phyloP scores from a whole-genome alignment of 306 rosid species.

The Abrus precatorius region DNA sequence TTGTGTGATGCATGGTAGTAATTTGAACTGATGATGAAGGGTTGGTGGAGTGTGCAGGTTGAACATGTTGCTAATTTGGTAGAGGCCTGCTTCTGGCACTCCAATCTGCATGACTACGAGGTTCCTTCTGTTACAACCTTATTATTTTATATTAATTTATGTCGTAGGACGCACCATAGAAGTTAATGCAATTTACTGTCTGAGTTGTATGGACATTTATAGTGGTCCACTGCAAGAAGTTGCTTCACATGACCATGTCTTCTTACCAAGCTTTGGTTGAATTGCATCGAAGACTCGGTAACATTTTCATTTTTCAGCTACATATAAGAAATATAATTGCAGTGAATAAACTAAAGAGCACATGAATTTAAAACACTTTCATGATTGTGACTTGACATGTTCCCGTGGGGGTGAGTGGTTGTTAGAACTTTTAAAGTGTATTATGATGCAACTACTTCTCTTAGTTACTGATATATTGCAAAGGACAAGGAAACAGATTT shows the following conservation, averaged over 20 bases:
- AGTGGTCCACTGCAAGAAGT: slow-evolving; percentile 35
- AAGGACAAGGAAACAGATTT: too few relatives aligned
- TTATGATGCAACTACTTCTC: slow-evolving; percentile 1
- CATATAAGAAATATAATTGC: too few relatives aligned
- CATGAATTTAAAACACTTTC: slow-evolving; percentile 15
- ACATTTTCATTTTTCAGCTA: background rate
- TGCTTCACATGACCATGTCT: slow-evolving; percentile 18
- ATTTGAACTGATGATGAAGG: too few relatives aligned
- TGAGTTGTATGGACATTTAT: slow-evolving; percentile 37
- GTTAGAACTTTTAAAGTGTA: background rate
- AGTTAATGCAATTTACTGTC: slow-evolving; percentile 45
- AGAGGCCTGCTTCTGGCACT: background rate
- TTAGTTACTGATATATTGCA: background rate
- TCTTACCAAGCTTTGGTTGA: slow-evolving; percentile 9
- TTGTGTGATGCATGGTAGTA: background rate
- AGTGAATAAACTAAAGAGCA: background rate
- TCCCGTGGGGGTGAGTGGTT: slow-evolving; percentile 5
- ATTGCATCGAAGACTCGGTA: background rate
- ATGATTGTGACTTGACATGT: background rate
- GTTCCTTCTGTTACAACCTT: background rate
- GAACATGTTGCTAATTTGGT: slow-evolving; percentile 19
- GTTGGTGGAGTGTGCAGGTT: background rate
- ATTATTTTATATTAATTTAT: slow-evolving; percentile 10
- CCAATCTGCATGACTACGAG: slow-evolving; percentile 19
- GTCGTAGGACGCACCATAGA: background rate